Percentiles rank a stretch among this genome's conserved stretches.
phyloP scores from a whole-genome alignment of 31 red algal genomes.

The Endocladia muricata region DNA sequence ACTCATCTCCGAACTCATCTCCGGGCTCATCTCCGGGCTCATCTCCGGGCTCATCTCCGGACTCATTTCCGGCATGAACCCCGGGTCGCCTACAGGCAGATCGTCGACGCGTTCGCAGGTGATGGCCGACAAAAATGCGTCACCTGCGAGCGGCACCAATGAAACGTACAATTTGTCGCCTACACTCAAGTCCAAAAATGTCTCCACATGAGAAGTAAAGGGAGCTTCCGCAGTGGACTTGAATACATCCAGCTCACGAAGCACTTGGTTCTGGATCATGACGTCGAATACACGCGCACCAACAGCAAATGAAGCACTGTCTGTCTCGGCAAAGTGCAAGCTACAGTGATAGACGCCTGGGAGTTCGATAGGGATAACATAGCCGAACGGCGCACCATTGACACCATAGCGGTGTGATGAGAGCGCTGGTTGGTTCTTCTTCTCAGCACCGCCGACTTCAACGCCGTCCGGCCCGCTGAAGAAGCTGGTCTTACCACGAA shows the following conservation, averaged over 20 bases:
- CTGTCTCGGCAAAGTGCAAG: constrained; percentile 49
- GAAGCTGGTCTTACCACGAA: constrained; percentile 20
- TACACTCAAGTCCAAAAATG: constrained; percentile 27
- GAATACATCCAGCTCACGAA: constrained; percentile 32
- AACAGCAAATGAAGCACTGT: constrained; percentile 20
- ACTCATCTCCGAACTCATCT: too few species aligned
- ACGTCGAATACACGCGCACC: constrained; percentile 54
- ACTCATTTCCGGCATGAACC: too few species aligned
- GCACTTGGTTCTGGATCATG: not conserved
- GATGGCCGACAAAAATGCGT: constrained; percentile 49
- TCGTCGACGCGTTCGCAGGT: constrained; percentile 26
- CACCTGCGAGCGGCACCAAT: constrained; percentile 21
- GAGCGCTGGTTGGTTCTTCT: constrained; percentile 27
- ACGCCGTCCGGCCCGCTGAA: constrained; percentile 28
- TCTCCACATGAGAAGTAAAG: constrained; percentile 38
- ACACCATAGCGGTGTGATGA: constrained; percentile 47
- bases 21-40: too few species aligned
- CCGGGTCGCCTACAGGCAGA: not conserved
- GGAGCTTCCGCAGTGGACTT: constrained; percentile 17
- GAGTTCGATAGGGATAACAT: constrained; percentile 22
- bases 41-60: too few species aligned
- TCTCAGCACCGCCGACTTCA: constrained; percentile 25
- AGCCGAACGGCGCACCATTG: constrained; percentile 8
- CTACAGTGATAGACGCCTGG: constrained; percentile 41
- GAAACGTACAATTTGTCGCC: constrained; percentile 6